Evolutionary conservation across 768 basidiomycete species (phyloP).

Genomic region (Kondoa subrosea): DNA sequence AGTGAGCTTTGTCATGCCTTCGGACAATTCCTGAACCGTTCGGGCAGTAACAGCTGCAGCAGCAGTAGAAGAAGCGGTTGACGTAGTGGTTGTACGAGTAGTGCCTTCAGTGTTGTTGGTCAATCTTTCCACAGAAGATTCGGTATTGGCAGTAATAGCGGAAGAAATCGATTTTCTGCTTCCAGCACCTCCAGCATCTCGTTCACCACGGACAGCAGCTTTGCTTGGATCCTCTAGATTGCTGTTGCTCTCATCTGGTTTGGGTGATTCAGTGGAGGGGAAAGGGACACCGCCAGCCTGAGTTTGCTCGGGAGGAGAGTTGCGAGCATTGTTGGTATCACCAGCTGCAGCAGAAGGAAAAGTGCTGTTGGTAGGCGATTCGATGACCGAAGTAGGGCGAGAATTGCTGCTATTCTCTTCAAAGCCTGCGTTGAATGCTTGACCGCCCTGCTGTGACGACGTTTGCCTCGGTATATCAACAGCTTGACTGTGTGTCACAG

Average conservation of each 20-base stretch:
- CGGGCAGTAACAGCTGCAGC: neutral
- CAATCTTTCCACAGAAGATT: slow-evolving; percentile 5
- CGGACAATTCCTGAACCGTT: slow-evolving; percentile 2
- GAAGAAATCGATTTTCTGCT: slow-evolving; percentile 8
- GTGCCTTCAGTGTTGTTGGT: neutral
- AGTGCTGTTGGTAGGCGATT: neutral
- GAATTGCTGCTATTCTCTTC: neutral
- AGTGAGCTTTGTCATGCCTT: slow-evolving; percentile 9
- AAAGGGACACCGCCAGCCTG: neutral
- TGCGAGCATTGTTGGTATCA: neutral
- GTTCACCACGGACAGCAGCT: neutral
- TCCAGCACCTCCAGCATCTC: neutral
- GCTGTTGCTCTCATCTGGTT: neutral
- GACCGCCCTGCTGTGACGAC: neutral
- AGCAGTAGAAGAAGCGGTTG: neutral
- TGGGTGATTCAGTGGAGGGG: neutral
- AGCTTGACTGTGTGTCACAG: neutral
- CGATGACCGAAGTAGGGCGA: neutral
- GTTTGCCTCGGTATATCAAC: neutral
- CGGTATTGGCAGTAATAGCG: slow-evolving; percentile 7
- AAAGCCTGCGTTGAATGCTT: neutral
- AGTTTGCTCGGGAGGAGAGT: neutral
- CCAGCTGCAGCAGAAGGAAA: neutral
- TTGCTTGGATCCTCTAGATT: neutral
- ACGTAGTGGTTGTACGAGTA: neutral